phyloP scores from a whole-genome alignment of 78 protist genomes.

The Chrysochromulina parva region DNA sequence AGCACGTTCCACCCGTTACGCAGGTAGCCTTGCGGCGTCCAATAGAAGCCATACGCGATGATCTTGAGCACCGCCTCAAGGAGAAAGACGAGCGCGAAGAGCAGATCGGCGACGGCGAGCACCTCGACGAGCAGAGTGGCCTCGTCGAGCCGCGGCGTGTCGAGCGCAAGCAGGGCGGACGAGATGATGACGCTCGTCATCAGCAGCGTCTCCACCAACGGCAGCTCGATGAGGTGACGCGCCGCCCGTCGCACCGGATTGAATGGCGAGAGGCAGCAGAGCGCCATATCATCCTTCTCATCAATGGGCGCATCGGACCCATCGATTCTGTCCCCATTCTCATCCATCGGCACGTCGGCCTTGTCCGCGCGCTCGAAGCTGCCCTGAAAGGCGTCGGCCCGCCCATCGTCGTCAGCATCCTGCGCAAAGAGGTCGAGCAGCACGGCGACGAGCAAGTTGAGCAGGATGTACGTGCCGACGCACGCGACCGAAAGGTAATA shows the following conservation, averaged over 20 bases:
- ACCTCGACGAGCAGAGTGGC: background rate
- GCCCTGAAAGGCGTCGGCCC: no score
- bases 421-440: background rate
- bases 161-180: background rate
- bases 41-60: background rate
- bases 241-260: background rate
- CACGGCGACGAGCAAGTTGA: background rate
- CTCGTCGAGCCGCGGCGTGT: background rate
- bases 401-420: background rate
- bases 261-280: background rate
- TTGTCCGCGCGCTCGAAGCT: no score
- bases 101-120: background rate
- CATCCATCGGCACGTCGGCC: no score
- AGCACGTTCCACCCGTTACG: constrained; percentile 21
- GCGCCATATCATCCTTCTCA: no score
- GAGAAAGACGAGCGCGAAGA: background rate
- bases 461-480: background rate
- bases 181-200: background rate
- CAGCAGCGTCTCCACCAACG: background rate
- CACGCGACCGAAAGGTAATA: background rate
- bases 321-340: no score
- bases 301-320: no score
- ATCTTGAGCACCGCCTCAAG: background rate
- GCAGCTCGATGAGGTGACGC: background rate
- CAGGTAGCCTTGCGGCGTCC: background rate